These are phyloP conservation scores for Wickerhamomyces strasburgensis DNA, from an alignment of 805 yeast species.

Conservation along the genomic window DNA sequence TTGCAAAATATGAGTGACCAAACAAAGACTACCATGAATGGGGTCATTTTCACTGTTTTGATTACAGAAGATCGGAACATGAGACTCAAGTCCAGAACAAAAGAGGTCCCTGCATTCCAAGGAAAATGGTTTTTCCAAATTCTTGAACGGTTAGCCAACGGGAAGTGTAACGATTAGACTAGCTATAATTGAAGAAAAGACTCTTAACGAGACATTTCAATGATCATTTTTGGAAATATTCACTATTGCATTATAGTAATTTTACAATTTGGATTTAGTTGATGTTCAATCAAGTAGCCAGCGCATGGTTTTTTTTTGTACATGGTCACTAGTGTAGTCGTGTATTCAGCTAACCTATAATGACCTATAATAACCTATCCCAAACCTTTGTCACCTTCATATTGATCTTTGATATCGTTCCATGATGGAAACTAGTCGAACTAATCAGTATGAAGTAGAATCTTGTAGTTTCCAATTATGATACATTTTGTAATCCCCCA, in stretches of 20 bases:
- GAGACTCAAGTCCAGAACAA: conserved; percentile 58
- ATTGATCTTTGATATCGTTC: too few relatives aligned
- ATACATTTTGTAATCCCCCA: conserved; percentile 10
- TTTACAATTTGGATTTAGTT: not conserved
- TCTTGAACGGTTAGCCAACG: conserved; percentile 40
- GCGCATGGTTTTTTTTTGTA: too few relatives aligned
- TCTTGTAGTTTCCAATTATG: conserved; percentile 18
- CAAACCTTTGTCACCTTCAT: too few relatives aligned
- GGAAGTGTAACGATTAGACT: conserved; percentile 46
- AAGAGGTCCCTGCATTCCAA: conserved; percentile 50
- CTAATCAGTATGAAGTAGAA: not conserved
- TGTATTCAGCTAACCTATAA: too few relatives aligned
- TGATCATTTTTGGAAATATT: too few relatives aligned
- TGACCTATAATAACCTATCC: too few relatives aligned
- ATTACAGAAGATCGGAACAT: conserved; percentile 73
- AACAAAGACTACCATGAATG: conserved; percentile 7
- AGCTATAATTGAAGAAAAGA: too few relatives aligned
- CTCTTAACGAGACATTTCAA: too few relatives aligned
- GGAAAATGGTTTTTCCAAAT: conserved; percentile 58
- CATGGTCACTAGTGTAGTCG: too few relatives aligned
- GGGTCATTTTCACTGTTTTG: conserved; percentile 36
- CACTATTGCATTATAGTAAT: too few relatives aligned
- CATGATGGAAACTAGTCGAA: too few relatives aligned
- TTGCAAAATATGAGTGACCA: conserved; percentile 1
- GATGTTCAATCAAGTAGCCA: not conserved